Evolutionary conservation across 768 basidiomycete genomes (phyloP), one percentile per base, ranked within the genome.

Genomic region (Termitomyces sp.): DNA sequence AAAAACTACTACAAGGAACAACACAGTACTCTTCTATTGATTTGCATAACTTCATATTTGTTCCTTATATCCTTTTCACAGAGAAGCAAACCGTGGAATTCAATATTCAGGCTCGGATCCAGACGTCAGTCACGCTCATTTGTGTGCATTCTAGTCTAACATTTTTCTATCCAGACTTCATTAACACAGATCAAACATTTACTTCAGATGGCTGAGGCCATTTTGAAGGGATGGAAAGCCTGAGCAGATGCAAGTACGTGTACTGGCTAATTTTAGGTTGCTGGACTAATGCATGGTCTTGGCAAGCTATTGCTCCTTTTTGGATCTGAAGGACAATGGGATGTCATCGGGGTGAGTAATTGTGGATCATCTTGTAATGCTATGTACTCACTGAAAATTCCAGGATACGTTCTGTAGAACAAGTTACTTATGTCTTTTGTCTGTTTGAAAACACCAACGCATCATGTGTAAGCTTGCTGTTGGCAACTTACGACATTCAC

Each of bases 281-380:
- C 90, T 36, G 93, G 93, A 3, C 83, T 95, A 20, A 82, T 94
- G 44, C 94, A 96, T 68, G 94, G 95, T 73, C 84, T 96, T 50
- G 94, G 94, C 57, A 96, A 96, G 72, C 81, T 96, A 5, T 75
- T 96, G 15, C 84, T 87, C 71, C 81, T 96, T 64, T 94, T 93
- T 70, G 90, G 87, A 33, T 90, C 91, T 2, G 80, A 92, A 70
- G 94, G 94, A 7, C 94, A 96, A 75, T 96, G 94, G 94, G 94
- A 94, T 63, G 94, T 96, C 53, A 94, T 96, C 32, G 94, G 94
- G 54, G 90, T 90, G 28, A 61, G 63, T 38, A 57, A 13, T 38
- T 39, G 8, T 45, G 51, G 13, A 55, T 49, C 58, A 46, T 22
- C 44, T 39, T 52, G 28, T 20, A 52, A 36, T 28, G 42, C 40